Conservation (phyloP, 164 flowering plant genomes). For the Aristolochia fimbriata region DNA sequence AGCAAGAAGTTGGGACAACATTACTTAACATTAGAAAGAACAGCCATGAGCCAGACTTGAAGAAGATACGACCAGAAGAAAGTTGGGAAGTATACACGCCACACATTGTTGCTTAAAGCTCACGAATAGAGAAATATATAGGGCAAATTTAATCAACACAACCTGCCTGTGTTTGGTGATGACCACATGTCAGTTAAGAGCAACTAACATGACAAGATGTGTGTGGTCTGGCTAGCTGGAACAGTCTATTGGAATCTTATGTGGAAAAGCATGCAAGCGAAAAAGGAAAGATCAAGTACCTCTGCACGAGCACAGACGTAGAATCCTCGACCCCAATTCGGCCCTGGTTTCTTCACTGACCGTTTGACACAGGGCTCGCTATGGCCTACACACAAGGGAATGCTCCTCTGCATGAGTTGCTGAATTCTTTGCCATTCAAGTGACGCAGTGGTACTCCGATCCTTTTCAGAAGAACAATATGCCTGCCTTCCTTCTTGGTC, state of each 20-base stretch:
- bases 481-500: slow-evolving; percentile 18
- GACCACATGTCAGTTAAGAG: background rate
- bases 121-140: too few relatives aligned
- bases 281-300: slow-evolving; percentile 31
- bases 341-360: slow-evolving; percentile 81
- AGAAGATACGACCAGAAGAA: background rate
- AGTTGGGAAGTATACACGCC: background rate
- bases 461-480: slow-evolving; percentile 21
- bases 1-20: background rate
- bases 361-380: slow-evolving; percentile 82
- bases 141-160: too few relatives aligned
- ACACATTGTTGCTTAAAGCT: background rate
- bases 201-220: background rate
- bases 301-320: slow-evolving; percentile 90
- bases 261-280: background rate
- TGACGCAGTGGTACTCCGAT: slow-evolving; percentile 35
- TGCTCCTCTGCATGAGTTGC: slow-evolving; percentile 69
- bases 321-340: slow-evolving; percentile 75
- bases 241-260: background rate
- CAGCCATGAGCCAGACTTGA: background rate
- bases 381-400: slow-evolving; percentile 92
- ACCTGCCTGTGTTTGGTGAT: too few relatives aligned
- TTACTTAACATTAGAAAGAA: background rate
- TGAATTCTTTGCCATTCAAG: slow-evolving; percentile 91
- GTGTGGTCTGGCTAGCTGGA: background rate